phyloP scores from a whole-genome alignment of 106 monocot species.

The Phalaenopsis equestris region DNA sequence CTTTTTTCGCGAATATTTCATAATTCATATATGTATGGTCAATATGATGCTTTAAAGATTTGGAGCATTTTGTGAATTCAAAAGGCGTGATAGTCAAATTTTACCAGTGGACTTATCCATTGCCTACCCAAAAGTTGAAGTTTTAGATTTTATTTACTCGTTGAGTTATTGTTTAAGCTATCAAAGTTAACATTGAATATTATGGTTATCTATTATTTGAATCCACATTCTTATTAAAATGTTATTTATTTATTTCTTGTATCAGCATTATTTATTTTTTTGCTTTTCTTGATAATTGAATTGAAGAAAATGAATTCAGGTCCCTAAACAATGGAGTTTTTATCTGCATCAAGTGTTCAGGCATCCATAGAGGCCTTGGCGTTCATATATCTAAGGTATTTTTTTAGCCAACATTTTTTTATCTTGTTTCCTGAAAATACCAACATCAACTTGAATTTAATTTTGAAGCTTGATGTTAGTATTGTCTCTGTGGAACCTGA shows the following conservation, averaged over 20 bases:
- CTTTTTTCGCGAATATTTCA: background rate
- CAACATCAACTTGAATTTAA: background rate
- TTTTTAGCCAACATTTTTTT: background rate
- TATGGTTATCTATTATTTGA: background rate
- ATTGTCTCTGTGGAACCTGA: too few relatives aligned
- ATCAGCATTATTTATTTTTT: background rate
- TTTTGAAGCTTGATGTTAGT: too few relatives aligned
- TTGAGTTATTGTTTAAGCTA: background rate
- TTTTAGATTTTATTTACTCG: background rate
- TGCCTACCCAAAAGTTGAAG: background rate
- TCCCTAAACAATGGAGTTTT: constrained; percentile 69
- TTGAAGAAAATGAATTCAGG: constrained; percentile 25
- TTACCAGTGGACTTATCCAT: background rate
- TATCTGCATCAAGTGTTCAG: constrained; percentile 93
- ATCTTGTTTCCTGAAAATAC: background rate
- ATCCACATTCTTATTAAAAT: background rate
- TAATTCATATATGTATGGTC: background rate
- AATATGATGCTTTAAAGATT: background rate
- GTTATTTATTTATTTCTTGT: background rate
- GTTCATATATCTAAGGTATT: constrained; percentile 82
- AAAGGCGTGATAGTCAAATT: background rate
- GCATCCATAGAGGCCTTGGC: constrained; percentile 92
- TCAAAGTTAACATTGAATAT: background rate
- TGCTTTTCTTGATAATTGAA: background rate
- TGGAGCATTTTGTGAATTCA: background rate